Evolutionary conservation across 2,329 filamentous ascomycete genomes (phyloP), one percentile per base, ranked within the genome.

Genomic region (Alternaria triticimaculans): DNA sequence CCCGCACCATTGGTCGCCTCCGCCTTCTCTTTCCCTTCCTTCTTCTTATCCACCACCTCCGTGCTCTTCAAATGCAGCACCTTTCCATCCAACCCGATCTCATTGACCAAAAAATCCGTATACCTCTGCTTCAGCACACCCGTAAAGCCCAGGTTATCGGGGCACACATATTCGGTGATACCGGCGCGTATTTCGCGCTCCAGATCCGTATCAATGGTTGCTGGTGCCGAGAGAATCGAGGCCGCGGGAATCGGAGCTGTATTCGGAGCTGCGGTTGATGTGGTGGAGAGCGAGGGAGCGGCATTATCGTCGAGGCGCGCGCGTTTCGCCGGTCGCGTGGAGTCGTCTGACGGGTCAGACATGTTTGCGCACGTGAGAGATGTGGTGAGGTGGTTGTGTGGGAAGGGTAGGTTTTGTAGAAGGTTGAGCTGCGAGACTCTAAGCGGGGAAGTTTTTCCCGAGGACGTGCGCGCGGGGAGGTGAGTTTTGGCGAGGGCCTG

Each of bases 61-160:
- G 86, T 79, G 57, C 84, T 86, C 61, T 80, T 84, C 53, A 97
- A 83, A 78, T 95, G 93, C 56, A 96, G 79, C 14, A 97, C 92
- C 58, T 89, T 81, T 15, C 94, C 94, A 74, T 91, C 87, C 28
- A 90, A 89, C 20, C 87, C 83, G 66, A 97, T 95, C 80, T 97
- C 94, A 75, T 97, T 94, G 72, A 97, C 94, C 71, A 96, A 84
- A 73, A 97, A 97, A 78, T 97, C 94, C 5, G 94, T 95, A 80
- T 94, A 97, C 69, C 88, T 86, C 75, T 91, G 89, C 83, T 93
- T 93, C 73, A 92, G 73, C 14, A 89, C 82, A 18, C 89, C 90
- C 14, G 81, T 79, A 68, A 92, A 92, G 1, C 88, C 87, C 59
- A 83, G 79, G 30, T 85, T 83, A n/a, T 85, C 78, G 2, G 84